Conservation (phyloP, 345 rosid genomes). For the Populus nigra region DNA sequence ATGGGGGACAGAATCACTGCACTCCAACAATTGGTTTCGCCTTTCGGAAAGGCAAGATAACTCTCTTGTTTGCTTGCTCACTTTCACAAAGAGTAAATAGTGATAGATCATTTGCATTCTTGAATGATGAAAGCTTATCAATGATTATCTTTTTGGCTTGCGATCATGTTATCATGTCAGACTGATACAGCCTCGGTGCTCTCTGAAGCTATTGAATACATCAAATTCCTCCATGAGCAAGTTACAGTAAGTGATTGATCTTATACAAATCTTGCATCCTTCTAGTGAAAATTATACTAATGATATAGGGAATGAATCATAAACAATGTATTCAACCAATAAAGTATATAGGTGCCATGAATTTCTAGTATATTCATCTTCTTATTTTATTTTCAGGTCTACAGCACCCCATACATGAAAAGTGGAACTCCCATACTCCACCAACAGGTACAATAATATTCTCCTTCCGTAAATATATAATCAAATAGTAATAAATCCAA, state of each 20-base stretch:
- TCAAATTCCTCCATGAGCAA: constrained; percentile 95
- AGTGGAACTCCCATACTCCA: constrained; percentile 78
- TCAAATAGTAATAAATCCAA: background rate
- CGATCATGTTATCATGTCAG: constrained; percentile 42
- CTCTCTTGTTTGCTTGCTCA: constrained; percentile 12
- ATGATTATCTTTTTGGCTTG: background rate
- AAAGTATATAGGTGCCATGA: background rate
- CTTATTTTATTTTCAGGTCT: constrained; percentile 43
- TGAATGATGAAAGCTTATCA: constrained; percentile 10
- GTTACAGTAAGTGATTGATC: constrained; percentile 57
- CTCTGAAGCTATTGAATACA: constrained; percentile 93
- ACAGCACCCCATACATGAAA: constrained; percentile 93
- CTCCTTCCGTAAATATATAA: background rate
- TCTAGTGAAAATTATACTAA: background rate
- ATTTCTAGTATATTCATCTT: background rate
- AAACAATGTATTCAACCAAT: background rate
- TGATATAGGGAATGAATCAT: background rate
- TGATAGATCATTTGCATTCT: constrained; percentile 23
- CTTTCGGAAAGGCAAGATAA: constrained; percentile 93
- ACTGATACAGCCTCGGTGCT: constrained; percentile 99
- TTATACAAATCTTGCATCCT: background rate
- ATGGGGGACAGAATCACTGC: constrained; percentile 99
- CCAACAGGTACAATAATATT: constrained; percentile 48
- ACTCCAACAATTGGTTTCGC: constrained; percentile 99
- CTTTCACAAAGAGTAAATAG: constrained; percentile 13